phyloP scores from a whole-genome alignment of 106 monocot species.

The Phalaenopsis equestris region DNA sequence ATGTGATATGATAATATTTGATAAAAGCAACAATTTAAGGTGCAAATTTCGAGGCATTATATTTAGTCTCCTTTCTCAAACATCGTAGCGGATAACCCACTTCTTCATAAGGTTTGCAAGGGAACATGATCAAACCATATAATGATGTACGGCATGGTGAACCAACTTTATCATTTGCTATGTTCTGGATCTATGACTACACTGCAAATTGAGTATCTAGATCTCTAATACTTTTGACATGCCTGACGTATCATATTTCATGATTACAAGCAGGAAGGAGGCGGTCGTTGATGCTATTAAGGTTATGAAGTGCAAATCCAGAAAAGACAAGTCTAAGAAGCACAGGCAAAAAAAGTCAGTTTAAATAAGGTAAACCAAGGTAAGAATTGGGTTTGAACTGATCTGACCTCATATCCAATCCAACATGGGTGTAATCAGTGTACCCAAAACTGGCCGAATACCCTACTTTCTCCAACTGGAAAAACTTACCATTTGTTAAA shows the following conservation, averaged over 20 bases:
- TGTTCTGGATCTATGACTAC: neutral
- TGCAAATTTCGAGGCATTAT: neutral
- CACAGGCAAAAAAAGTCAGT: neutral
- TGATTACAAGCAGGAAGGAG: neutral
- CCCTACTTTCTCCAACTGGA: no score
- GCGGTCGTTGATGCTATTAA: neutral
- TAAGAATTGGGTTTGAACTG: neutral
- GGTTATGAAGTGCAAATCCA: no score
- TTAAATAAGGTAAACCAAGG: neutral
- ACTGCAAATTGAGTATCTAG: neutral
- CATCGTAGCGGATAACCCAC: neutral
- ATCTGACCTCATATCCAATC: neutral
- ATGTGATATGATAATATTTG: no score
- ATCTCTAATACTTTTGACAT: neutral
- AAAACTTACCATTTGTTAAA: no score
- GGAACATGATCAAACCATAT: neutral
- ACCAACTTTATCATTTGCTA: neutral
- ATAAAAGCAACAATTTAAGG: neutral
- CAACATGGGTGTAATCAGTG: neutral
- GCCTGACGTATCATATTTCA: neutral
- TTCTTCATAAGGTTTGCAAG: neutral
- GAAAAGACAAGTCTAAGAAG: no score
- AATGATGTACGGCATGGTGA: neutral
- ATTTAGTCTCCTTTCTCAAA: neutral
- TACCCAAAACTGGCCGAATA: no score